These are phyloP conservation scores for Cryptosporidium canis DNA, from an alignment of 169 alveolate species.

Conservation along the genomic window DNA sequence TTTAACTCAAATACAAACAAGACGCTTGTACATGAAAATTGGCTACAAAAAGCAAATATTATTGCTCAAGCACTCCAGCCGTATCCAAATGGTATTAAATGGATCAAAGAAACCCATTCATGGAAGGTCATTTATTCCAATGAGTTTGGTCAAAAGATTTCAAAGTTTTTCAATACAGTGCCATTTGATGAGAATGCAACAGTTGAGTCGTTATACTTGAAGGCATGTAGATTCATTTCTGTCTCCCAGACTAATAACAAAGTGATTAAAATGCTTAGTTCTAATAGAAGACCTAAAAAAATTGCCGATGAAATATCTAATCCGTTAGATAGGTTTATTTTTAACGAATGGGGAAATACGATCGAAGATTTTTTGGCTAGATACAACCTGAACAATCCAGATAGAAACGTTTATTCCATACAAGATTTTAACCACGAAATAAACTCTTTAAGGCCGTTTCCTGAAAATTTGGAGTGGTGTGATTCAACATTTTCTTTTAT, in stretches of 20 bases:
- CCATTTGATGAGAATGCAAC: constrained; percentile 51
- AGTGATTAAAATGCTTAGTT: constrained; percentile 39
- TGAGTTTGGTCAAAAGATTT: constrained; percentile 31
- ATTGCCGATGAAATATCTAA: constrained; percentile 4
- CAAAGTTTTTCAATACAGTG: background rate
- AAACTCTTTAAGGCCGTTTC: constrained; percentile 49
- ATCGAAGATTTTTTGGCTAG: constrained; percentile 55
- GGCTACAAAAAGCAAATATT: constrained; percentile 44
- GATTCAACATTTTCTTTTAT: constrained; percentile 20
- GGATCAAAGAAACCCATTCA: constrained; percentile 36
- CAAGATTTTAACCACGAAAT: constrained; percentile 43
- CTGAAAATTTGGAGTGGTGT: constrained; percentile 59
- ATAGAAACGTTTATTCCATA: constrained; percentile 26
- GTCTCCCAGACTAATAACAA: constrained; percentile 57
- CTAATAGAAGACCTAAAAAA: constrained; percentile 14
- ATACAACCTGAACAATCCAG: constrained; percentile 55
- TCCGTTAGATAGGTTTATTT: constrained; percentile 29
- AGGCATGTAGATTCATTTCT: constrained; percentile 52
- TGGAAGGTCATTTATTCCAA: constrained; percentile 44
- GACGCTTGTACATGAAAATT: constrained; percentile 31
- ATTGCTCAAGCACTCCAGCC: constrained; percentile 56
- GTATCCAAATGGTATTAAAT: constrained; percentile 62
- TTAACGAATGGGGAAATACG: constrained; percentile 44
- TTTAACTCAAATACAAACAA: background rate
- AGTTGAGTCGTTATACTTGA: constrained; percentile 44